A percentile compares a stretch with the other conserved stretches of the same genome.
These are phyloP conservation scores for Gnaphalium uliginosum DNA, from an alignment of 129 eudicot species.

Conservation along the genomic window DNA sequence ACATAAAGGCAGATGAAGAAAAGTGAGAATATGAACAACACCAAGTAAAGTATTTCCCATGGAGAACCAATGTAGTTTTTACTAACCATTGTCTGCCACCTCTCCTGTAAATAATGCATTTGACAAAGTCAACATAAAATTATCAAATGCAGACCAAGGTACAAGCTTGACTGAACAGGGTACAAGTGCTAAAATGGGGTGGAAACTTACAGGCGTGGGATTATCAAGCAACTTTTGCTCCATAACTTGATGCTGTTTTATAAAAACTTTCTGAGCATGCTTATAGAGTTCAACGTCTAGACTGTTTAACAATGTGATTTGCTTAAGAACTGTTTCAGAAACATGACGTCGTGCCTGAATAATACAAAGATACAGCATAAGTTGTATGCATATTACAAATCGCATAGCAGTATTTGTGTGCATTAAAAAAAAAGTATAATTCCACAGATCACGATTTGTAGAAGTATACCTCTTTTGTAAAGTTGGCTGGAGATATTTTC, in stretches of 20 bases:
- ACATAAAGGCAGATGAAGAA: slow-evolving; percentile 44
- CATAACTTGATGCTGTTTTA: slow-evolving; percentile 51
- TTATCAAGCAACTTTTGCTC: slow-evolving; percentile 39
- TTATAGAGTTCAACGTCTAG: slow-evolving; percentile 82
- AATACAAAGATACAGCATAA: neutral
- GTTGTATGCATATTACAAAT: neutral
- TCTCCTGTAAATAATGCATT: slow-evolving; percentile 47
- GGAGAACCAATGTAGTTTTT: slow-evolving; percentile 28
- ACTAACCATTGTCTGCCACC: slow-evolving; percentile 33
- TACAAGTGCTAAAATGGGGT: slow-evolving; percentile 12
- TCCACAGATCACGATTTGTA: neutral
- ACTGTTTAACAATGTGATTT: slow-evolving; percentile 57
- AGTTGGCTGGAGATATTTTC: slow-evolving; percentile 76
- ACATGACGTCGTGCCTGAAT: slow-evolving; percentile 63
- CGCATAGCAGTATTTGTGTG: neutral
- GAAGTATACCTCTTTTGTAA: slow-evolving; percentile 81
- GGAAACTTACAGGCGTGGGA: slow-evolving; percentile 37
- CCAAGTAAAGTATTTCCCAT: slow-evolving; percentile 40
- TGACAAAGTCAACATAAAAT: slow-evolving; percentile 23
- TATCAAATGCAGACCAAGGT: neutral
- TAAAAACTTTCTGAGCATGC: slow-evolving; percentile 58
- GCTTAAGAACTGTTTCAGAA: slow-evolving; percentile 55
- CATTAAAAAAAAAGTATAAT: neutral
- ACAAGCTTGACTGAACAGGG: neutral
- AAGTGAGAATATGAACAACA: slow-evolving; percentile 33